phyloP scores from a whole-genome alignment of 352 stramenopile genomes.

The Aphanomyces cochlioides region DNA sequence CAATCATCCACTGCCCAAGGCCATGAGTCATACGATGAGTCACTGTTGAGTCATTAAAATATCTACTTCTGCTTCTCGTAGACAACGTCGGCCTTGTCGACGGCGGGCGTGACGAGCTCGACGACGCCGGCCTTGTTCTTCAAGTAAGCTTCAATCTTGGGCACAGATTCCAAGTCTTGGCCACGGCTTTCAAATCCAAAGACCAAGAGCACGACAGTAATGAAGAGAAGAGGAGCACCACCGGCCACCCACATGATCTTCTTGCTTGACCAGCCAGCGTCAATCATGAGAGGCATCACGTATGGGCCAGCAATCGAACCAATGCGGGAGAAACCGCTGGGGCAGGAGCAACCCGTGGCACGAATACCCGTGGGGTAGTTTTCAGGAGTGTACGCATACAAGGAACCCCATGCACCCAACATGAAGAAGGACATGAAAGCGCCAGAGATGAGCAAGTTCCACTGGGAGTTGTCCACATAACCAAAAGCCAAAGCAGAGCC shows the following conservation, averaged over 20 bases:
- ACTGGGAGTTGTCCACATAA: constrained; percentile 50
- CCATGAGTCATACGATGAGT: too few species aligned
- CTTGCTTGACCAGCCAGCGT: constrained; percentile 8
- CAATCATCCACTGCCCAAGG: too few species aligned
- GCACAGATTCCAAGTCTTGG: constrained; percentile 38
- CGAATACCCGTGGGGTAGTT: constrained; percentile 34
- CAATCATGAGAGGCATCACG: constrained; percentile 31
- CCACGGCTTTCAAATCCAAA: constrained; percentile 31
- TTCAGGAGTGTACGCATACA: constrained; percentile 37
- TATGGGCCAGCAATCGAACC: constrained; percentile 34
- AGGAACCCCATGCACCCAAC: constrained; percentile 31
- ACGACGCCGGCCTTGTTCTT: constrained; percentile 15
- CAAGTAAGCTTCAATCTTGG: constrained; percentile 23
- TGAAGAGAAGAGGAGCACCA: constrained; percentile 21
- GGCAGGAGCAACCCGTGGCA: constrained; percentile 30
- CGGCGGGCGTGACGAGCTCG: background rate
- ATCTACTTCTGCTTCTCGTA: background rate
- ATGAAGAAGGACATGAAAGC: constrained; percentile 30
- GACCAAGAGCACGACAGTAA: constrained; percentile 17
- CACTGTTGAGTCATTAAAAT: background rate
- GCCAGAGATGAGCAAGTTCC: constrained; percentile 41
- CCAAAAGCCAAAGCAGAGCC: constrained; percentile 53
- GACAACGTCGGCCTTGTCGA: background rate
- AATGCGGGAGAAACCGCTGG: constrained; percentile 31
- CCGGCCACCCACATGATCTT: constrained; percentile 33